phyloP scores from a whole-genome alignment of 2,329 filamentous ascomycete species.

The Diplodia mutila region DNA sequence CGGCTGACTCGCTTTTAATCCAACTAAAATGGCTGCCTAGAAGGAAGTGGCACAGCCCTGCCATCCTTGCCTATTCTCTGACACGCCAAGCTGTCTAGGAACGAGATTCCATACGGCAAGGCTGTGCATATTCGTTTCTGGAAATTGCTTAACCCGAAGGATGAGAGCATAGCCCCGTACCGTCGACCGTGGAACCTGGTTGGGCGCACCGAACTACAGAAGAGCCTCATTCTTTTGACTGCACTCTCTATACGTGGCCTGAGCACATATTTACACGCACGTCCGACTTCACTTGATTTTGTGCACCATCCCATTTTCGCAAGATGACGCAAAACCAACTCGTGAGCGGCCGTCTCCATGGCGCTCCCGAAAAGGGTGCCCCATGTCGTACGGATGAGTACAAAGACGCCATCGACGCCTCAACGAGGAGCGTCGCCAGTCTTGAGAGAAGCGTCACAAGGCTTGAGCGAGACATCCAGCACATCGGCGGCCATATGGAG shows the following conservation, averaged over 20 bases:
- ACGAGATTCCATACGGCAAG: not conserved
- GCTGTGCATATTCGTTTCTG: no score
- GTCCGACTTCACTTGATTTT: not conserved
- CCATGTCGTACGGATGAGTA: no score
- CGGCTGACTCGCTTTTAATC: no score
- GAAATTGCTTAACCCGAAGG: no score
- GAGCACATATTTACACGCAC: not conserved
- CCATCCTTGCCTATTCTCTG: not conserved
- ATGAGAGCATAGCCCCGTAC: no score
- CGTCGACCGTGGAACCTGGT: not conserved
- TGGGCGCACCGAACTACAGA: not conserved
- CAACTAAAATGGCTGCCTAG: not conserved
- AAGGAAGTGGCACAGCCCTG: not conserved
- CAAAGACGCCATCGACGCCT: not conserved
- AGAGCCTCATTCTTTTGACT: no score
- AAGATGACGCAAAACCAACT: not conserved
- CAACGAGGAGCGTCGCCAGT: not conserved
- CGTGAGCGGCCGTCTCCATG: not conserved
- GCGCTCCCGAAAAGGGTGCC: no score
- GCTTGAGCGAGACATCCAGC: not conserved
- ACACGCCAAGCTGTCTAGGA: not conserved
- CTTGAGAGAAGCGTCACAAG: not conserved
- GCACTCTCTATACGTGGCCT: not conserved
- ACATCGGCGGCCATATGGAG: not conserved
- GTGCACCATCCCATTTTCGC: no score